Evolutionary conservation across 2,329 filamentous ascomycete genomes (phyloP), one percentile per base, ranked within the genome.

Genomic region (Trichoderma koningii): DNA sequence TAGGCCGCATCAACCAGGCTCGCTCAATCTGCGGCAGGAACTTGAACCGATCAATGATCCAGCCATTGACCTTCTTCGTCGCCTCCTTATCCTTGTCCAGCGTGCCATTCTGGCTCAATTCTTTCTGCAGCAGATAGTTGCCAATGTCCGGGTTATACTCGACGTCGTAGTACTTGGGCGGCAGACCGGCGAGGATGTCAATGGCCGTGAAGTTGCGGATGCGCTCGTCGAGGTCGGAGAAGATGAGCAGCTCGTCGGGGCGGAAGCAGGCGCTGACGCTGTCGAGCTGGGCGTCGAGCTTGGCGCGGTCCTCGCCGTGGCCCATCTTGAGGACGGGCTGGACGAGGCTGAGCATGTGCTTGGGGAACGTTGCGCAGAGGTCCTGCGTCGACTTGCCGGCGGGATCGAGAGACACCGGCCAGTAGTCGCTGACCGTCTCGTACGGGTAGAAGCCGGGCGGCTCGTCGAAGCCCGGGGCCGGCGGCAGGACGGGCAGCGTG

Each of bases 31-130:
- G 83, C 47, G 83, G 82, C 34, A 86, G 70, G 67, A 85, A 85
- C 71, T 86, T 86, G 77, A 81, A 86, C 70, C 83, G 83, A 73
- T 86, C 83, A 52, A 85, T 76, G 28, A 74, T 78, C 83, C 83
- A 85, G 2, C 82, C 82, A 47, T 72, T 75, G 67, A 75, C 75
- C 28, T 65, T 76, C 73, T 61, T 68, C 28, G 69, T 75, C 15
- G 70, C 71, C 66, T 73, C 71, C 63, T 67, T 73, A 62, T 71
- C 72, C 53, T 66, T 63, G 17, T 74, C 74, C 3, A 78, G 69
- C 14, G 74, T 75, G 38, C 75, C 75, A 10, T 75, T 76, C 4
- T 69, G 69, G 5, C 69, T 68, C 71, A 78, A 73, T 62, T 73
- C 71, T 55, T 71, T 71, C 68, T 83, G 78, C 50, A 75, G 75